Base-by-base conservation (phyloP, 192 early-diverging fungal genomes). In the Backusella parvicylindrica region DNA sequence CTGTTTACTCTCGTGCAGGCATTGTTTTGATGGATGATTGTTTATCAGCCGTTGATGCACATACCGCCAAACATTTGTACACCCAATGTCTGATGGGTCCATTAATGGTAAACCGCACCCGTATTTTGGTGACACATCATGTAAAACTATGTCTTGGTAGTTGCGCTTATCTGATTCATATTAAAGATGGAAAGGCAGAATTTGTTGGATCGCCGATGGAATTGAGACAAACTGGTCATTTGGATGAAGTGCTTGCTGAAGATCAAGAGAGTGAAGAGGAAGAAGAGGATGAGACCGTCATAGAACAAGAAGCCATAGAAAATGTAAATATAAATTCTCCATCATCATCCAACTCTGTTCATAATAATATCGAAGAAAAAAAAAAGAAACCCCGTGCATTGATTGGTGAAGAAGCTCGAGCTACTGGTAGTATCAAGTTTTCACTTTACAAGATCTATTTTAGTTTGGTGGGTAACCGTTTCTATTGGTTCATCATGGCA, bases 61-160 rank as follows among this genome's bases (percentile, higher is more conserved):
- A 94, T 43, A 95, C 94, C 0, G 96, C 93, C 26, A 83, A 87
- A 33, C 92, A 95, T 70, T 82, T 99, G 23, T 90, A 95, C 43
- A 84, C 90, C 2, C 83, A 91, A 50, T 96, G 94, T 70, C 79
- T 98, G 26, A 86, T 91, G 38, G 87, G 88, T 4, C 91, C 90
- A n/a, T 75, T 96, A 23, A 84, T 99, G 88, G 78, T 72, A 1
- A 88, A 87, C 28, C 87, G 95, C 9, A 99, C 98, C 1, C 77
- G 92, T 15, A 86, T 99, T 47, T 81, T 98, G 16, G 95, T 97
- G 5, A 95, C 96, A 0, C 95, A 98, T 75, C 89, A 94, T 75
- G 47, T 76, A 6, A 73, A 88, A 16, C 73, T 89, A 8, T 92
- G 91, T 68, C 72, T 92, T 30, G 75, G 81, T 11, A 81, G 81